Evolutionary conservation across 2,329 filamentous ascomycete genomes (phyloP).

Genomic region (Hortaea sp.): DNA sequence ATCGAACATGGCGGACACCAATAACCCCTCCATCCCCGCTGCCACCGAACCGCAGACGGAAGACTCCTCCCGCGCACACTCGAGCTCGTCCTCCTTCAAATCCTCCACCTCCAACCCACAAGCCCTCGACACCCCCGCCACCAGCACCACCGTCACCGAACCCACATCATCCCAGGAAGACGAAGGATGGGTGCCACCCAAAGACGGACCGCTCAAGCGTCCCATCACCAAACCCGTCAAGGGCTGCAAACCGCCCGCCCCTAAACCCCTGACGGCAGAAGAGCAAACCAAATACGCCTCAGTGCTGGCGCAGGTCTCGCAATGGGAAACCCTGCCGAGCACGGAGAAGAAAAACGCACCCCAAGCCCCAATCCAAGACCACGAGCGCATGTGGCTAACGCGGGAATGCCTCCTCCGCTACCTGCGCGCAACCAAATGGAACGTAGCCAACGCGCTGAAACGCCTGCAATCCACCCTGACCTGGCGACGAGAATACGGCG

Average conservation of each 20-base stretch:
- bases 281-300: conserved; percentile 73
- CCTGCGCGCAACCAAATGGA: conserved; percentile 88
- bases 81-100: conserved; percentile 19
- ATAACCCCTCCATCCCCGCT: neutral
- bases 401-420: conserved; percentile 88
- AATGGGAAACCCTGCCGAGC: conserved; percentile 61
- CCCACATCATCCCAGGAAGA: conserved; percentile 9
- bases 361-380: conserved; percentile 58
- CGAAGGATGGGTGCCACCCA: conserved; percentile 17
- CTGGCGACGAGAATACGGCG: conserved; percentile 86
- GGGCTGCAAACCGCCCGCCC: conserved; percentile 45
- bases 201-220: conserved; percentile 21
- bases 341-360: conserved; percentile 49
- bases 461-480: conserved; percentile 71
- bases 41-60: neutral
- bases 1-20: neutral
- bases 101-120: conserved; percentile 14
- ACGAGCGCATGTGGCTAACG: conserved; percentile 82
- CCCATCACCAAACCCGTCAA: conserved; percentile 29
- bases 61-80: conserved; percentile 14
- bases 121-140: conserved; percentile 13
- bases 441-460: conserved; percentile 61
- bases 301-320: conserved; percentile 59
- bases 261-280: conserved; percentile 57
- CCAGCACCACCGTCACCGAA: conserved; percentile 13